phyloP scores from a whole-genome alignment of 2,329 filamentous ascomycete genomes.

The Cladosporium austrohemisphaericum region DNA sequence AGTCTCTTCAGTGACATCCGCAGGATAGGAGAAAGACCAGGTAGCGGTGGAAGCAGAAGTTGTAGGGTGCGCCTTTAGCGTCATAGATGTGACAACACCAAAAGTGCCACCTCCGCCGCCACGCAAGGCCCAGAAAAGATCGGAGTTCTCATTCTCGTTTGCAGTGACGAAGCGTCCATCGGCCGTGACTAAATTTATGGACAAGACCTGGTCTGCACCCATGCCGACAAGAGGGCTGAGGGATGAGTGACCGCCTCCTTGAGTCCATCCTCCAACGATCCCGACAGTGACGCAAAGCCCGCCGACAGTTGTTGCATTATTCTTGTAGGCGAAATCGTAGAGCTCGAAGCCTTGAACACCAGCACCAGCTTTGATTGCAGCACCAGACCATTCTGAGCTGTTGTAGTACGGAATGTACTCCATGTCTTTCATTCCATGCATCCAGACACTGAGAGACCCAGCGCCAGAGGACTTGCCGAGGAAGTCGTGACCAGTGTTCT shows the following conservation, averaged over 20 bases:
- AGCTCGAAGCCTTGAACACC: conserved; percentile 18
- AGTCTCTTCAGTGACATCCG: conserved; percentile 28
- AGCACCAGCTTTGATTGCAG: conserved; percentile 21
- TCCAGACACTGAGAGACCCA: conserved; percentile 23
- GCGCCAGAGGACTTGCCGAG: conserved; percentile 18
- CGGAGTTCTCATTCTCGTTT: conserved; percentile 40
- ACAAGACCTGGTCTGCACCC: conserved; percentile 23
- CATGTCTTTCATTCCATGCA: conserved; percentile 20
- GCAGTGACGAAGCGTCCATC: conserved; percentile 48
- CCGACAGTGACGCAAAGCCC: conserved; percentile 21
- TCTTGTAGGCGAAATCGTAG: conserved; percentile 1
- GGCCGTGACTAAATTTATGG: conserved; percentile 50
- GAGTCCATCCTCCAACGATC: conserved; percentile 22
- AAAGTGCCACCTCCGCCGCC: conserved; percentile 52
- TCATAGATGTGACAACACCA: conserved; percentile 22
- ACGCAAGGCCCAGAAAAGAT: conserved; percentile 52
- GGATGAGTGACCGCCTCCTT: conserved; percentile 23
- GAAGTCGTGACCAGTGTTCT: conserved; percentile 27
- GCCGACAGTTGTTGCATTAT: conserved; percentile 1
- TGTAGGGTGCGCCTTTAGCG: conserved; percentile 19
- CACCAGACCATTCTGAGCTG: conserved; percentile 16
- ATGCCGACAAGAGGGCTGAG: conserved; percentile 20
- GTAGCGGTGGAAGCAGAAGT: conserved; percentile 14
- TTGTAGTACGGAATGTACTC: conserved; percentile 16
- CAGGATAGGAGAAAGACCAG: conserved; percentile 16